phyloP scores from a whole-genome alignment of 345 rosid species.

The Acer yangbiense region DNA sequence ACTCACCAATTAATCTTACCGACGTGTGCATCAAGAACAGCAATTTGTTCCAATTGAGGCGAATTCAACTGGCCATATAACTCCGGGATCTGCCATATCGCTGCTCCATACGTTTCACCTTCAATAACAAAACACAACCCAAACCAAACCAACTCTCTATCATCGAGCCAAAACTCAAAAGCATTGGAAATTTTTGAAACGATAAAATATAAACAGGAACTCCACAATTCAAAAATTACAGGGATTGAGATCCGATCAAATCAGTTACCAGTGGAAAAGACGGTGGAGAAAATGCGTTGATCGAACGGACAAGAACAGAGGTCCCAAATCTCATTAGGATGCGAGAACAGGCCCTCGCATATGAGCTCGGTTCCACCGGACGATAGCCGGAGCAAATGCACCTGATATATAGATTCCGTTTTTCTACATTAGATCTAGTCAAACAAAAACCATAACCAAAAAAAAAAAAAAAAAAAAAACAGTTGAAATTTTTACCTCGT shows the following conservation, averaged over 20 bases:
- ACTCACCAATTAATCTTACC: conserved; percentile 85
- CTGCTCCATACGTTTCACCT: conserved; percentile 90
- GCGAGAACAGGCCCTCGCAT: conserved; percentile 91
- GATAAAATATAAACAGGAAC: neutral
- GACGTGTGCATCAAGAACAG: conserved; percentile 79
- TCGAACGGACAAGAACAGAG: conserved; percentile 86
- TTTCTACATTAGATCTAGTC: conserved; percentile 6
- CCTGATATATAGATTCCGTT: conserved; percentile 41
- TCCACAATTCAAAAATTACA: neutral
- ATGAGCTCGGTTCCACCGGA: conserved; percentile 85
- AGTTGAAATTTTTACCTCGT: conserved; percentile 52
- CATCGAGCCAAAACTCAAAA: neutral
- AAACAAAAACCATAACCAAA: neutral
- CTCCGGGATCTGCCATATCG: conserved; percentile 98
- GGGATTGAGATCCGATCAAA: conserved; percentile 3
- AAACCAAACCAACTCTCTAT: neutral
- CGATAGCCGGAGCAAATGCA: conserved; percentile 88
- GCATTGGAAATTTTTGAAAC: no score
- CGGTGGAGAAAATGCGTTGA: conserved; percentile 91
- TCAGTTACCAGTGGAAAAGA: conserved; percentile 68
- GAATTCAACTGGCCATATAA: conserved; percentile 81
- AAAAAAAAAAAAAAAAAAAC: neutral
- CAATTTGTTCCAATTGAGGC: conserved; percentile 77
- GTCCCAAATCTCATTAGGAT: conserved; percentile 96
- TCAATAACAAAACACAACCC: conserved; percentile 22